Base-by-base conservation (phyloP, 805 yeast genomes). In the Wickerhamiella sorbophila region DNA sequence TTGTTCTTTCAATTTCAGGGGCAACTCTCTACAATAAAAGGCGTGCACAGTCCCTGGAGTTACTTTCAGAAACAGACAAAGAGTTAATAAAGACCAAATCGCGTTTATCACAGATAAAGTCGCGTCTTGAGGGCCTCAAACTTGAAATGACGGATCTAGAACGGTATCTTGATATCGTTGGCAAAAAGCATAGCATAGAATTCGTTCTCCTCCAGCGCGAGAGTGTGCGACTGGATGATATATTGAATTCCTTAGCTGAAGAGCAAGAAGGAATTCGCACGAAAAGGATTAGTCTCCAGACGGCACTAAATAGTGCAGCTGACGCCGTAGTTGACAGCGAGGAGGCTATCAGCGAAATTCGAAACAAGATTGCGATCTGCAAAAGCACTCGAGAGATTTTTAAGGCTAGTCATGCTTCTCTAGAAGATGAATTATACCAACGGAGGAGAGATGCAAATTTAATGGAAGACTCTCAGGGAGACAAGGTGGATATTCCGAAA, bases 1-100 rank as follows among this genome's bases (percentile, higher is more conserved):
- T 87, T 32, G 64, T 91, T 50, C 86, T 88, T 50, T 95, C 86
- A 54, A 95, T 88, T 27, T 91, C 95, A 24, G 98, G 98, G 16
- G 95, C 97, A 1, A 79, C 77, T 45, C 81, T 87, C 2, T 91
- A 88, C 62, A 97, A 91, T 54, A 65, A 70, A 31, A 82, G 83
- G 57, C 66, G 87, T 42, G 72, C 70, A 44, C 94, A 86, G 44
- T 82, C 95, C 1, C 63, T 70, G 46, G 79, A 77, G 55, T 88
- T 85, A 51, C 83, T 87, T 86, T 65, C 65, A 4, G 76, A 74
- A 45, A 77, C 95, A 0, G 74, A 71, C 47, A 69, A 66, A 46
- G 83, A 83, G 51, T 71, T 78, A 48, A 75, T 70, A 41, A 40
- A 83, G 53, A 82, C 84, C 39, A 81, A 74, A 46, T 85, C 79